These are phyloP conservation scores for Rhexocercosporidium sp. DNA, from an alignment of 2,329 filamentous ascomycete genomes.

Conservation along the genomic window DNA sequence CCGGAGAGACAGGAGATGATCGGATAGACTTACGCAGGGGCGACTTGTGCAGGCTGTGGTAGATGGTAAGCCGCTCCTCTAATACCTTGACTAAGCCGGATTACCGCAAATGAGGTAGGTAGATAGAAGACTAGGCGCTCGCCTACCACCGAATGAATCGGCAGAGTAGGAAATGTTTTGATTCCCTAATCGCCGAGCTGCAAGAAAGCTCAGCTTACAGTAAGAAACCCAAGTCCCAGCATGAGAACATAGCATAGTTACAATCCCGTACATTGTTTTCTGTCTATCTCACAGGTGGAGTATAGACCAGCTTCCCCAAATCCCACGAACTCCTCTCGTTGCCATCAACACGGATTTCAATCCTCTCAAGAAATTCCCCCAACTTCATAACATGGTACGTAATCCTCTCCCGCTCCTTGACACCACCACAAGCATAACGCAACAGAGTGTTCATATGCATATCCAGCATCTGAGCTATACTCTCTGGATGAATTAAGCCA, in stretches of 20 bases:
- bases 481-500: neutral
- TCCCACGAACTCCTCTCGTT: neutral
- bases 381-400: neutral
- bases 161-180: neutral
- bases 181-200: neutral
- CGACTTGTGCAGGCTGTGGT: too few species aligned
- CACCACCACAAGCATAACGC: neutral
- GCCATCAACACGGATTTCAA: neutral
- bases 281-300: neutral
- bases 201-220: neutral
- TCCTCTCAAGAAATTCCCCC: neutral
- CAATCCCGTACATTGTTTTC: neutral
- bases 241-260: neutral
- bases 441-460: neutral
- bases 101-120: neutral
- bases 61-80: neutral
- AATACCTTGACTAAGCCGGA: neutral
- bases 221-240: neutral
- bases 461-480: neutral
- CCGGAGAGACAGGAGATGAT: neutral
- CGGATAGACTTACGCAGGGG: too few species aligned
- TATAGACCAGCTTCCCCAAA: neutral
- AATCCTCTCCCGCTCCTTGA: neutral
- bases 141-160: neutral
- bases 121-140: neutral